Evolutionary conservation across 2,329 filamentous ascomycete species (phyloP).

Genomic region (Sarocladium kiliense): DNA sequence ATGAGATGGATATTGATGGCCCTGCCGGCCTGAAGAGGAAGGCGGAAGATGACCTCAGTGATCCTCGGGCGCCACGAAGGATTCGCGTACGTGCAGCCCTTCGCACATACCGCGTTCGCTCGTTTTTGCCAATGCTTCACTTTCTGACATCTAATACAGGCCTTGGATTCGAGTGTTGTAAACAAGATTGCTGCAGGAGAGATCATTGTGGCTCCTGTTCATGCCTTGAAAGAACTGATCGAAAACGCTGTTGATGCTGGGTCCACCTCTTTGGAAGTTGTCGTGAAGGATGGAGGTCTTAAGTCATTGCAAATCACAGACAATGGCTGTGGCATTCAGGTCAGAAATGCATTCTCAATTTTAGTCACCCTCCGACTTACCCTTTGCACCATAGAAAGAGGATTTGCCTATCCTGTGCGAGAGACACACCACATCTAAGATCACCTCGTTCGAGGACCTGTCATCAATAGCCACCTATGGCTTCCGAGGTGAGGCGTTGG

Average conservation of each 20-base stretch:
- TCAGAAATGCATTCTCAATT: slow-evolving; percentile 31
- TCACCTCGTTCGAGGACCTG: slow-evolving; percentile 89
- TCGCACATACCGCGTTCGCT: not conserved
- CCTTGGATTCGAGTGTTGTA: slow-evolving; percentile 85
- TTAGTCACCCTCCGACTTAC: not conserved
- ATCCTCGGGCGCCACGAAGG: slow-evolving; percentile 36
- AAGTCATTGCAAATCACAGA: slow-evolving; percentile 96
- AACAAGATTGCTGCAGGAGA: slow-evolving; percentile 99
- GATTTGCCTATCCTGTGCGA: slow-evolving; percentile 90
- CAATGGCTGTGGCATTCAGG: slow-evolving; percentile 93
- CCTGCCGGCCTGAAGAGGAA: slow-evolving; percentile 45
- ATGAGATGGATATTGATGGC: slow-evolving; percentile 40
- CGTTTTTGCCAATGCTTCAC: not conserved
- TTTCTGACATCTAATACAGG: slow-evolving; percentile 38
- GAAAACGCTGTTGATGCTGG: slow-evolving; percentile 98
- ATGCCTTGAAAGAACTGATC: slow-evolving; percentile 92
- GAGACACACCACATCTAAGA: slow-evolving; percentile 93
- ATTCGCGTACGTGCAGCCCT: slow-evolving; percentile 38
- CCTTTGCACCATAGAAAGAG: slow-evolving; percentile 58
- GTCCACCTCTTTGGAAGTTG: slow-evolving; percentile 80
- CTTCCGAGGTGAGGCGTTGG: slow-evolving; percentile 93
- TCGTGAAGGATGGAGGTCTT: slow-evolving; percentile 91
- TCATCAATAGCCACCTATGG: slow-evolving; percentile 89
- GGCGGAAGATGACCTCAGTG: slow-evolving; percentile 32
- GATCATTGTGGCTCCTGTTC: slow-evolving; percentile 95